These are phyloP conservation scores for Graphilbum ipis-grandicollis DNA, from an alignment of 2,329 filamentous ascomycete species.

Conservation along the genomic window DNA sequence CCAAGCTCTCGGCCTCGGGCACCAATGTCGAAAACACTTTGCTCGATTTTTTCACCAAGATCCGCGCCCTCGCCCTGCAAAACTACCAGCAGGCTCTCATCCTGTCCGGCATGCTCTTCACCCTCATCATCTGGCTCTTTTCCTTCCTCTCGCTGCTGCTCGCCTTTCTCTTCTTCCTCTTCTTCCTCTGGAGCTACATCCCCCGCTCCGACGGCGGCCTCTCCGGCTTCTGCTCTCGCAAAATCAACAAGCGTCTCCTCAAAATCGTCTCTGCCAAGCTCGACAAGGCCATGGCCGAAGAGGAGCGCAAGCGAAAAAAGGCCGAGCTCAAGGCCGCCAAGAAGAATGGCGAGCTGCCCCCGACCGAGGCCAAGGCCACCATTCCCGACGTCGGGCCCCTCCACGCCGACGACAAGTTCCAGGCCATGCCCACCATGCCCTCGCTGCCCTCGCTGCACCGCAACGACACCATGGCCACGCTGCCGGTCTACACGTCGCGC, in stretches of 20 bases:
- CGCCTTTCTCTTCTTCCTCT: slow-evolving; percentile 62
- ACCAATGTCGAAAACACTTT: slow-evolving; percentile 43
- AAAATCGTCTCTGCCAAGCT: slow-evolving; percentile 76
- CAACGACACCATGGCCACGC: slow-evolving; percentile 41
- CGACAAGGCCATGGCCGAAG: slow-evolving; percentile 71
- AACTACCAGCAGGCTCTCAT: slow-evolving; percentile 69
- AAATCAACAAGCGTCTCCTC: slow-evolving; percentile 72
- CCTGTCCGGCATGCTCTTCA: slow-evolving; percentile 83
- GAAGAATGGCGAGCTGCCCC: slow-evolving; percentile 34
- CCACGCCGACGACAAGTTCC: slow-evolving; percentile 30
- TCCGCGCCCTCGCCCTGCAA: slow-evolving; percentile 52
- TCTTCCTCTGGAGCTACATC: slow-evolving; percentile 88
- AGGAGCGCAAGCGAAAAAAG: slow-evolving; percentile 42
- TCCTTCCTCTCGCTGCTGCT: slow-evolving; percentile 59
- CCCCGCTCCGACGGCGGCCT: slow-evolving; percentile 66
- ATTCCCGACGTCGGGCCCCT: slow-evolving; percentile 36
- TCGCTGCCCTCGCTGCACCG: slow-evolving; percentile 22
- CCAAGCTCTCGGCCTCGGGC: slow-evolving; percentile 47
- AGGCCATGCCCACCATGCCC: slow-evolving; percentile 34
- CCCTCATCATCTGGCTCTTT: slow-evolving; percentile 75
- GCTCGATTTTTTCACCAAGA: slow-evolving; percentile 67
- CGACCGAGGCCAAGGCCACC: slow-evolving; percentile 43
- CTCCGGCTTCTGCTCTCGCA: slow-evolving; percentile 73
- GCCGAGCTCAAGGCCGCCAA: slow-evolving; percentile 31
- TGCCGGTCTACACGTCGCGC: slow-evolving; percentile 45